These are phyloP conservation scores for Andrographis paniculata DNA, from an alignment of 305 asterid species.

Conservation along the genomic window DNA sequence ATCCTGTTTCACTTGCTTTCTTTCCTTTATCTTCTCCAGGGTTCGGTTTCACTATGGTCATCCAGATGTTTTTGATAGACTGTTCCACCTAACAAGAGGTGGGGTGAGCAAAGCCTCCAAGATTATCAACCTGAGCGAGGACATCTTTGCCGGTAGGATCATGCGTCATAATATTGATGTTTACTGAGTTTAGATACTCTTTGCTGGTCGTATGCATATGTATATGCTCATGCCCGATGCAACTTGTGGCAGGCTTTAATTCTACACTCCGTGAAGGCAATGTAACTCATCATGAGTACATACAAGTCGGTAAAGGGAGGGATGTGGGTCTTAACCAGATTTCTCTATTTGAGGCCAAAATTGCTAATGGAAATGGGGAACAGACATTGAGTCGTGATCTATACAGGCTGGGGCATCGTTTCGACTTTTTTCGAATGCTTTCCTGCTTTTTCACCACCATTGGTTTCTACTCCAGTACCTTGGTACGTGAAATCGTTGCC, in stretches of 20 bases:
- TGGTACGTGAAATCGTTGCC: slow-evolving; percentile 39
- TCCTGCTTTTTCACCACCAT: slow-evolving; percentile 90
- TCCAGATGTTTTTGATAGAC: slow-evolving; percentile 92
- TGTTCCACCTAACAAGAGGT: slow-evolving; percentile 92
- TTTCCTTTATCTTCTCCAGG: slow-evolving; percentile 34
- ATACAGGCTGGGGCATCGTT: slow-evolving; percentile 94
- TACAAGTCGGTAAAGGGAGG: slow-evolving; percentile 97
- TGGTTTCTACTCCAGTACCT: slow-evolving; percentile 89
- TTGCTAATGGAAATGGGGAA: slow-evolving; percentile 94
- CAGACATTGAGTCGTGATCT: slow-evolving; percentile 92
- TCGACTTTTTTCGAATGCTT: slow-evolving; percentile 85
- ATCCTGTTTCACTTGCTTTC: slow-evolving; percentile 4
- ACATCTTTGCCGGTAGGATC: slow-evolving; percentile 84
- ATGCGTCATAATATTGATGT: slow-evolving; percentile 6
- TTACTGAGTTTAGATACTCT: slow-evolving; percentile 11
- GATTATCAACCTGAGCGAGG: slow-evolving; percentile 87
- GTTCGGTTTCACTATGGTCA: slow-evolving; percentile 99
- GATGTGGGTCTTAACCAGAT: slow-evolving; percentile 97
- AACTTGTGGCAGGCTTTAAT: slow-evolving; percentile 61
- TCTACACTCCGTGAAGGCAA: slow-evolving; percentile 96
- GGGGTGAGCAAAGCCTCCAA: slow-evolving; percentile 95
- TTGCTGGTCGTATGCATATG: slow-evolving; percentile 14
- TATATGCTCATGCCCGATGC: too few relatives aligned
- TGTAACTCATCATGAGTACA: slow-evolving; percentile 94
- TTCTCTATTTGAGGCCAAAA: slow-evolving; percentile 89